These are phyloP conservation scores for Oldenlandia corymbosa DNA, from an alignment of 257 asterid genomes.

Conservation along the genomic window DNA sequence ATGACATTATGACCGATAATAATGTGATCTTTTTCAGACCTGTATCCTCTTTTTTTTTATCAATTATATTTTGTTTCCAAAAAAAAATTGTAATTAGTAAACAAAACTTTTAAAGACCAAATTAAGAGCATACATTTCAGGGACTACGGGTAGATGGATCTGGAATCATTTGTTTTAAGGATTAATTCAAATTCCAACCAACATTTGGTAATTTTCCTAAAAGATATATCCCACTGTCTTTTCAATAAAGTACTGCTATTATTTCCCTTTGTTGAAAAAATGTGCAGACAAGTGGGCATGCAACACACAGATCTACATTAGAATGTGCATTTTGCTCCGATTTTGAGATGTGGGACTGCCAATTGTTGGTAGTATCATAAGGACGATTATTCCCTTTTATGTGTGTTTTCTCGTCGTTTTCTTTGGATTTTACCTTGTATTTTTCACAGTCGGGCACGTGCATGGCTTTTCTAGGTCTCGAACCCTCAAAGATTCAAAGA, in stretches of 20 bases:
- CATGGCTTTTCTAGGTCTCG: slow-evolving; percentile 28
- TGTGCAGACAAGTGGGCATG: slow-evolving; percentile 8
- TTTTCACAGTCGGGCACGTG: slow-evolving; percentile 46
- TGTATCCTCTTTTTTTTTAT: too few species aligned
- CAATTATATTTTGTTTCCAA: too few species aligned
- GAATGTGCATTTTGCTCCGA: slow-evolving; percentile 9
- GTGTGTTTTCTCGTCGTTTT: slow-evolving; percentile 45
- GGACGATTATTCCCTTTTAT: slow-evolving; percentile 64
- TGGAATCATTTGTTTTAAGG: too few species aligned
- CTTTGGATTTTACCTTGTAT: slow-evolving; percentile 31
- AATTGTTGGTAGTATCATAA: slow-evolving; percentile 22
- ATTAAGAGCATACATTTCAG: too few species aligned
- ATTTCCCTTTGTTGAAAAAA: neutral
- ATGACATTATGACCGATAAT: too few species aligned
- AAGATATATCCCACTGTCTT: neutral
- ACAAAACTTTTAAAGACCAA: too few species aligned
- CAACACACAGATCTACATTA: slow-evolving; percentile 3
- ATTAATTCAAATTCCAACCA: too few species aligned
- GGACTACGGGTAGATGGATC: too few species aligned
- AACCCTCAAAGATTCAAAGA: slow-evolving; percentile 6
- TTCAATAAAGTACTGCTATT: neutral
- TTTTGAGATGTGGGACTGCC: slow-evolving; percentile 24
- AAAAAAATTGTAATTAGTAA: too few species aligned
- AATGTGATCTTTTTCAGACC: too few species aligned
- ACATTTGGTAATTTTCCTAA: neutral